Evolutionary conservation across 768 basidiomycete genomes (phyloP).

Genomic region (Tylopilus rubrobrunneus): DNA sequence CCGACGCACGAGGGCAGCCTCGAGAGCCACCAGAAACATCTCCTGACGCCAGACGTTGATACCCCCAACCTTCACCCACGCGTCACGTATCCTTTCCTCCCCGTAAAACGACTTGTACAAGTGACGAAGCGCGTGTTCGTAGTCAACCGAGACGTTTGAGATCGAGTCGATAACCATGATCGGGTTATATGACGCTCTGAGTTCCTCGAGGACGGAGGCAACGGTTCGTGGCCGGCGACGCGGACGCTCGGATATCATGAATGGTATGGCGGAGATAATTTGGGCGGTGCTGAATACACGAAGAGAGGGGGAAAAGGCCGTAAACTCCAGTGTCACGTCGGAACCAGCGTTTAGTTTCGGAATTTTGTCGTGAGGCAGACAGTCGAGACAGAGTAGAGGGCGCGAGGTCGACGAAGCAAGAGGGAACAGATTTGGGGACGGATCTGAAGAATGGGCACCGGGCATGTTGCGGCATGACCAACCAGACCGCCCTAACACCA

Average conservation of each 20-base stretch:
- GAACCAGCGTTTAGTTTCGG: slow-evolving; percentile 15
- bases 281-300: slow-evolving; percentile 34
- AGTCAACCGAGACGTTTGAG: slow-evolving; percentile 38
- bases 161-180: slow-evolving; percentile 33
- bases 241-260: slow-evolving; percentile 32
- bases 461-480: background rate
- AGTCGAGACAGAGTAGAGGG: slow-evolving; percentile 24
- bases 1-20: slow-evolving; percentile 45
- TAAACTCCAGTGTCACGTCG: slow-evolving; percentile 32
- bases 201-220: slow-evolving; percentile 34
- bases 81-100: slow-evolving; percentile 13
- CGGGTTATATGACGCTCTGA: slow-evolving; percentile 26
- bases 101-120: slow-evolving; percentile 5
- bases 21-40: slow-evolving; percentile 46
- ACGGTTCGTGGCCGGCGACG: slow-evolving; percentile 37
- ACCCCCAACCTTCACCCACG: slow-evolving; percentile 23
- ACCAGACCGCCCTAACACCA: background rate
- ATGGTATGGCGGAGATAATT: slow-evolving; percentile 43
- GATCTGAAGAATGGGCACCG: slow-evolving; percentile 8
- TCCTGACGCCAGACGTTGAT: slow-evolving; percentile 42
- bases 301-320: slow-evolving; percentile 36
- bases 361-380: slow-evolving; percentile 8
- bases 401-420: slow-evolving; percentile 1
- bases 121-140: slow-evolving; percentile 16
- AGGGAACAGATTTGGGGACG: slow-evolving; percentile 7